Evolutionary conservation across 225 moss, liverwort and hornwort species (phyloP), one percentile per base, ranked within the genome.

Genomic region (Lunularia cruciata): DNA sequence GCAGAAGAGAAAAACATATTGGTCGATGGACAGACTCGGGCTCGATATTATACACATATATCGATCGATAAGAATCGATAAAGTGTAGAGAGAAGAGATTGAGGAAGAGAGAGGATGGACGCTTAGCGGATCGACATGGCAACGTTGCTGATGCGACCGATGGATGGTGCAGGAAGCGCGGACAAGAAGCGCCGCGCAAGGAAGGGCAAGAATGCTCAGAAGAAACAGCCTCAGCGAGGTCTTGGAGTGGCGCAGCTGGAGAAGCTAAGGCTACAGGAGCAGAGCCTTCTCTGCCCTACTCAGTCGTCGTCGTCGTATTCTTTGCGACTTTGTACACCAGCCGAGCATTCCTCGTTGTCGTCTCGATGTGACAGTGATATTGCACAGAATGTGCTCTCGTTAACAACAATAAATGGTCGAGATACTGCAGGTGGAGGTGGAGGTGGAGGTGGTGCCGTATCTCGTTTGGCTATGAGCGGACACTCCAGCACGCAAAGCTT

Each of bases 201-300:
- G 72, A 98, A 89, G 80, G 89, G 89, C 54, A 98, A 89, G 75
- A 76, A 76, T 36, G 89, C 83, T 10, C 90, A 79, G 79, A 96
- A 96, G 79, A 92, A 92, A 76, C 90, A 85, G 67, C 92, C 96
- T 22, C 96, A 98, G 57, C 78, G 96, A 65, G 96, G 96, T 26
- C 72, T 92, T 66, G 96, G 96, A 65, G 96, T 98, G 59, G 96
- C 96, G 68, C 96, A 98, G 81, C 88, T 98, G 67, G 96, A 98
- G 79, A 98, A 91, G 83, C 73, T 98, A 81, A 79, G 96, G 78
- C 67, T 98, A 62, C 92, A 91, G 83, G 96, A 92, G 81, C 96
- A 92, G 75, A 87, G 83, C 68, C 81, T 63, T 79, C 89, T 70
- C 65, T 92, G 79, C 83, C 57, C 75, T 36, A 72, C 80, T 56